Conservation (phyloP, 208 protist species). For the Acanthamoeba healyi region DNA sequence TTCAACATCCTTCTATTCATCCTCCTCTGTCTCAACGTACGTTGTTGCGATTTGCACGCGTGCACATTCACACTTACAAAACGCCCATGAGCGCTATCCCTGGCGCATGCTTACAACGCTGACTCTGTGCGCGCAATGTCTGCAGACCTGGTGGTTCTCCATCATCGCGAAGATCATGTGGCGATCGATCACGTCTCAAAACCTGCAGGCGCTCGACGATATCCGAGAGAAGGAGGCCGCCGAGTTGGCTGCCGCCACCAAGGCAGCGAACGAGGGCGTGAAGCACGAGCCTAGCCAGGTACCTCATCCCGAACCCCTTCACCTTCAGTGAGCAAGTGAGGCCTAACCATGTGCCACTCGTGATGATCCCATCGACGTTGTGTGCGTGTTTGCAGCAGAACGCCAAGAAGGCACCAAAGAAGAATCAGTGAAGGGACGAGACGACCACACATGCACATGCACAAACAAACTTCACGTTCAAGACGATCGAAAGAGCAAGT, state of each 20-base stretch:
- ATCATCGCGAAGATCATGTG: constrained; percentile 41
- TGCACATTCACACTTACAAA: not conserved
- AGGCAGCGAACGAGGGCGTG: not conserved
- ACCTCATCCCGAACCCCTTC: not conserved
- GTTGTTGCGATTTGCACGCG: no score
- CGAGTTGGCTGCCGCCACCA: not conserved
- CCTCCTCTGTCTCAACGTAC: constrained; percentile 25
- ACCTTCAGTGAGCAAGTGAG: not conserved
- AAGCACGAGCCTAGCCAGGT: not conserved
- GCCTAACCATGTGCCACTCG: not conserved
- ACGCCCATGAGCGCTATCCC: not conserved
- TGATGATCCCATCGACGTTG: no score
- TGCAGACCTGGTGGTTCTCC: constrained; percentile 9
- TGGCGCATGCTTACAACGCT: not conserved
- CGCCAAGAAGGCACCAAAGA: constrained; percentile 20
- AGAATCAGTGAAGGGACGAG: not conserved
- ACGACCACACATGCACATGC: no score
- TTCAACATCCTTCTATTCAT: constrained; percentile 8
- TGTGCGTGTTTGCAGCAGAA: not conserved
- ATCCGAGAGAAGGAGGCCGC: constrained; percentile 13
- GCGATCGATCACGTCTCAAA: not conserved
- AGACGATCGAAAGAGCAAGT: no score
- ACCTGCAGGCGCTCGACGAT: constrained; percentile 20
- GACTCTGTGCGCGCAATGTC: no score
- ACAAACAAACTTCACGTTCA: no score